These are phyloP conservation scores for Epichloe uncinata DNA, from an alignment of 2,329 filamentous ascomycete genomes.

Conservation along the genomic window DNA sequence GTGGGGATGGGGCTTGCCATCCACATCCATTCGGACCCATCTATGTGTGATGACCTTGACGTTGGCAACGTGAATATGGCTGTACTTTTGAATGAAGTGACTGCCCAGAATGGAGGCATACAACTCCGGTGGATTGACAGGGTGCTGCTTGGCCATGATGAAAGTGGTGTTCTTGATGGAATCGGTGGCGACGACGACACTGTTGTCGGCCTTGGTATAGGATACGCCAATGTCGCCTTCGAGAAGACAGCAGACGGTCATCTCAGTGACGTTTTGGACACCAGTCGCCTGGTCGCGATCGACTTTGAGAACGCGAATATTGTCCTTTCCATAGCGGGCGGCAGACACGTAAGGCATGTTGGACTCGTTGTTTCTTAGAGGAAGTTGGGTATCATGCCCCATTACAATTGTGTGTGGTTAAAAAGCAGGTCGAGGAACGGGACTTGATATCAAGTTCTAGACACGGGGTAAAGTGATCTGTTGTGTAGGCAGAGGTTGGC, in stretches of 20 bases:
- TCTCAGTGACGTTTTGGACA: slow-evolving; percentile 78
- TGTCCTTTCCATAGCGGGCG: slow-evolving; percentile 87
- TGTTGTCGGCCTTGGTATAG: slow-evolving; percentile 91
- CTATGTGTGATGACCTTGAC: slow-evolving; percentile 72
- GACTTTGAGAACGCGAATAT: slow-evolving; percentile 95
- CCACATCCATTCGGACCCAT: slow-evolving; percentile 80
- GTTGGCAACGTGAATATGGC: slow-evolving; percentile 76
- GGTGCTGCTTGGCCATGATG: slow-evolving; percentile 87
- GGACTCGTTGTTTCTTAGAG: slow-evolving; percentile 4
- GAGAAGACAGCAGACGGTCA: slow-evolving; percentile 85
- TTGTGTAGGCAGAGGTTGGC: no score
- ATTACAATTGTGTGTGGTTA: not conserved
- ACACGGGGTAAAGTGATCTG: no score
- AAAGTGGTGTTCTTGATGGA: slow-evolving; percentile 97
- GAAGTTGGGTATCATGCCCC: not conserved
- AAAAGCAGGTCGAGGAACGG: no score
- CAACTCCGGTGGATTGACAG: slow-evolving; percentile 84
- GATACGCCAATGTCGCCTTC: slow-evolving; percentile 85
- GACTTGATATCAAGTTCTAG: no score
- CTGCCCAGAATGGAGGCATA: slow-evolving; percentile 73
- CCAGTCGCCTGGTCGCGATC: slow-evolving; percentile 64
- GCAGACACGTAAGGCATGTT: slow-evolving; percentile 43
- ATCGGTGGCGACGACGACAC: slow-evolving; percentile 88
- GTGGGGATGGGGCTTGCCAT: slow-evolving; percentile 86
- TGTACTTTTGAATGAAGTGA: slow-evolving; percentile 81